Conservation (phyloP, 768 basidiomycete genomes). For the Daedaleopsis nitida region DNA sequence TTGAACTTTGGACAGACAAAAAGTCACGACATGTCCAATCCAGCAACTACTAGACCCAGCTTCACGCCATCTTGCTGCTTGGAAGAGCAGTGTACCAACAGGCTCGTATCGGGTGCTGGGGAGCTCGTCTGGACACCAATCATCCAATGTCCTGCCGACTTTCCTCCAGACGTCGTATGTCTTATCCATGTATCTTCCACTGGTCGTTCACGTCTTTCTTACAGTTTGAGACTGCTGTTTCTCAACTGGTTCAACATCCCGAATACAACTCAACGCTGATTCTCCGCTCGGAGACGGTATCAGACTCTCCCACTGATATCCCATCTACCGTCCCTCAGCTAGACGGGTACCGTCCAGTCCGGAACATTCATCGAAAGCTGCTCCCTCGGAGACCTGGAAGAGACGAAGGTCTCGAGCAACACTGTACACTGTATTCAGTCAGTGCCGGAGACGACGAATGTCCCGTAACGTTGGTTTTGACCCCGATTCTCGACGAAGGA, state of each 20-base stretch:
- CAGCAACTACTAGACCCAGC: slow-evolving; percentile 4
- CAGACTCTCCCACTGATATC: slow-evolving; percentile 21
- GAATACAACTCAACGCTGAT: slow-evolving; percentile 94
- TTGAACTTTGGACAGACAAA: too few relatives aligned
- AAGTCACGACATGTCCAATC: background rate
- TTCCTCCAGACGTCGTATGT: slow-evolving; percentile 35
- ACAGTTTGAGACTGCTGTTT: slow-evolving; percentile 74
- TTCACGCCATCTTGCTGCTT: slow-evolving; percentile 12
- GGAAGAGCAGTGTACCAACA: background rate
- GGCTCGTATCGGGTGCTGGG: background rate
- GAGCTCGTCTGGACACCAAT: slow-evolving; percentile 30
- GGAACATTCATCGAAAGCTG: slow-evolving; percentile 64
- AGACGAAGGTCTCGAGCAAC: slow-evolving; percentile 74
- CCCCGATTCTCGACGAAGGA: slow-evolving; percentile 51
- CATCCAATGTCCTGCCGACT: slow-evolving; percentile 33
- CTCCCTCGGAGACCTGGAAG: slow-evolving; percentile 79
- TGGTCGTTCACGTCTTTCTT: background rate
- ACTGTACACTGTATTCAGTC: slow-evolving; percentile 66
- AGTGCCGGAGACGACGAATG: slow-evolving; percentile 6
- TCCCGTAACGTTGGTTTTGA: slow-evolving; percentile 51
- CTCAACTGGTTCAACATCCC: slow-evolving; percentile 81
- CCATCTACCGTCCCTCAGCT: slow-evolving; percentile 38
- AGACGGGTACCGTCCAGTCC: slow-evolving; percentile 41
- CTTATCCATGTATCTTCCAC: background rate
- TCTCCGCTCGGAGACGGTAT: slow-evolving; percentile 73